Base-by-base conservation (phyloP, 306 rosid genomes). In the Trifolium subterraneum region DNA sequence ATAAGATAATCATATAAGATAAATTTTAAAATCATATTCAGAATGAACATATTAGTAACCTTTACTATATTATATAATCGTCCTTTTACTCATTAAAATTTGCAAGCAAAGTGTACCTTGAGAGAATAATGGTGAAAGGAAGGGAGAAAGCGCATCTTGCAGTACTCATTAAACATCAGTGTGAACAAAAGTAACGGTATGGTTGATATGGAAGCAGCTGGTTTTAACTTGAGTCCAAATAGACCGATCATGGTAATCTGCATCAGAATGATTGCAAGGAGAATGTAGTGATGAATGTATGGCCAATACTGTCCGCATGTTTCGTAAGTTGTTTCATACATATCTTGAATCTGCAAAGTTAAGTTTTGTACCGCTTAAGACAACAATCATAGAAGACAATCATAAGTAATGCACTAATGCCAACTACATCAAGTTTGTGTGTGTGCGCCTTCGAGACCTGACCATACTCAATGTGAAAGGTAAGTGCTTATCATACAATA, bases 191-290 rank as follows among this genome's bases (percentile, higher is more conserved):
- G 85, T 23, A 94, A 71, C 45, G 96, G 97, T 79, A 94, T 73
- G 33, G 95, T 87, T 77, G 88, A 86, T 82, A 91, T 82, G 72
- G 96, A 76, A 22, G 97, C 98, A 38, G 96, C 93, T 59, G 95
- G 95, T 58, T 91, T 94, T 25, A 82, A 79, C 82, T 94, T 94
- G 61, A 91, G 81, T 71, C 96, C 96, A 54, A 90, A 90, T 29
- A 91, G 72, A 74, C 98, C 97, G 72, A 94, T 91, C 97, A 94
- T 91, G n/a, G 95, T 90, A 70, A 90, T 81, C 84, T 94, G 97
- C 98, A 94, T 88, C 13, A 94, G 92, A 82, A 87, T 59, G 55
- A 91, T 81, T 45, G 93, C 89, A 19, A 90, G 69, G 50, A 94
- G 84, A 68, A 91, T 90, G 71, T 91, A 85, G 83, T 82, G 88